Evolutionary conservation across 306 rosid genomes (phyloP).

Genomic region (Casuarina glauca): DNA sequence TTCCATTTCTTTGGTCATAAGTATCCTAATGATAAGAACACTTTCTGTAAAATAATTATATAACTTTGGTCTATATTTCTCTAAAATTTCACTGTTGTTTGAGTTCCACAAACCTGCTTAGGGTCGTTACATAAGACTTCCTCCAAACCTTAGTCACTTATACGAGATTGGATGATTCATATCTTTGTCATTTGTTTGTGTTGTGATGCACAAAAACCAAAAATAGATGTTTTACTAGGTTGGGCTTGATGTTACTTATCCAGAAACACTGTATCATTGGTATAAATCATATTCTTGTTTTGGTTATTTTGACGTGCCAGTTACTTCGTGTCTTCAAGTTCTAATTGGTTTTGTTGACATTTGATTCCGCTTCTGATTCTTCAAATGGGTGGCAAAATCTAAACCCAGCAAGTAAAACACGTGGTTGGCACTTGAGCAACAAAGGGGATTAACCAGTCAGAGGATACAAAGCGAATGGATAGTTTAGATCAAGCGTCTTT

Average conservation of each 20-base stretch:
- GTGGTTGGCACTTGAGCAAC: conserved; percentile 13
- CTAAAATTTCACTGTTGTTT: no score
- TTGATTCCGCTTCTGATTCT: conserved; percentile 14
- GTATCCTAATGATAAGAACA: no score
- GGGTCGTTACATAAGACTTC: no score
- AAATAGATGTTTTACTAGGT: background rate
- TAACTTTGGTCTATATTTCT: no score
- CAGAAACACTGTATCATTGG: conserved; percentile 10
- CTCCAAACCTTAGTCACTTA: no score
- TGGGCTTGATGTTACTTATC: background rate
- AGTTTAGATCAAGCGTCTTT: conserved; percentile 21
- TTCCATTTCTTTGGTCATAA: no score
- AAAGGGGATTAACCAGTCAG: conserved; percentile 3
- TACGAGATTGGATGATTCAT: background rate
- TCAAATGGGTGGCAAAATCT: conserved; percentile 45
- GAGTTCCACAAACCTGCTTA: no score
- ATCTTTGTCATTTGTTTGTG: background rate
- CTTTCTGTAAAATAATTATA: no score
- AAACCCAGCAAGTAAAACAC: conserved; percentile 30
- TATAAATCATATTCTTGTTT: conserved; percentile 1
- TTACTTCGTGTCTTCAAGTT: background rate
- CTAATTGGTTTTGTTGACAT: conserved; percentile 17
- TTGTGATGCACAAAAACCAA: background rate
- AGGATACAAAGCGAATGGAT: conserved; percentile 18
- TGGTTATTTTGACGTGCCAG: conserved; percentile 7